Base-by-base conservation (phyloP, 169 alveolate species). In the Babesia microti region DNA sequence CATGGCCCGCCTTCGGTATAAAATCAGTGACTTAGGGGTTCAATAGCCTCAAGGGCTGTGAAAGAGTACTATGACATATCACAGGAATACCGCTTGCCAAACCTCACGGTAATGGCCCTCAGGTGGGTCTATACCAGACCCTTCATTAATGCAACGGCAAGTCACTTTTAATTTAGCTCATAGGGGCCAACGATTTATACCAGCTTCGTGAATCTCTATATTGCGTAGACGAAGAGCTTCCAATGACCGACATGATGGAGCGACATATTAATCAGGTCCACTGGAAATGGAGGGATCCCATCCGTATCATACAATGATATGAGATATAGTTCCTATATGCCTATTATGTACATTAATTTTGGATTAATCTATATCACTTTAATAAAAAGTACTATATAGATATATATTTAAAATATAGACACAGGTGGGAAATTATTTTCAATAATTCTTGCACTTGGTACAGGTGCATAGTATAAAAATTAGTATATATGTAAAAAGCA, bases 241-340 rank as follows among this genome's bases (percentile, higher is more conserved):
- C 68, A 1, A 49, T 81, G 42, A 81, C 85, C 22, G 89, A 81
- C 47, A 56, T 51, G 46, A 41, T 72, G 61, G 89, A 81, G 55
- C 71, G 89, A 3, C 81, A 71, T 41, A 72, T 81, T 37, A 81
- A 81, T 55, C 81, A 63, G 41, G 28, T 81, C 30, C 85, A 81
- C 54, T 81, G 89, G 89, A 78, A 78, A 53, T 78, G 85, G 81
- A 60, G 89, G 15, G 89, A 81, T 34, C 85, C 85, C 12, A 29
- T 81, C 28, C 32, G 88, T 32, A 78, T 78, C 18, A 58, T 76
- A 30, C 87, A 81, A 32, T 78, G 55, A 41, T 12, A 12, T 4
- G 9, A 3, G 4, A 29, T 30, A n/a, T n/a, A n/a, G n/a, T n/a
- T n/a, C n/a, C n/a, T n/a, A n/a, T n/a, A n/a, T n/a, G n/a, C n/a